phyloP scores from a whole-genome alignment of 495 filamentous ascomycete species.

The Tuber microsphaerosporum region DNA sequence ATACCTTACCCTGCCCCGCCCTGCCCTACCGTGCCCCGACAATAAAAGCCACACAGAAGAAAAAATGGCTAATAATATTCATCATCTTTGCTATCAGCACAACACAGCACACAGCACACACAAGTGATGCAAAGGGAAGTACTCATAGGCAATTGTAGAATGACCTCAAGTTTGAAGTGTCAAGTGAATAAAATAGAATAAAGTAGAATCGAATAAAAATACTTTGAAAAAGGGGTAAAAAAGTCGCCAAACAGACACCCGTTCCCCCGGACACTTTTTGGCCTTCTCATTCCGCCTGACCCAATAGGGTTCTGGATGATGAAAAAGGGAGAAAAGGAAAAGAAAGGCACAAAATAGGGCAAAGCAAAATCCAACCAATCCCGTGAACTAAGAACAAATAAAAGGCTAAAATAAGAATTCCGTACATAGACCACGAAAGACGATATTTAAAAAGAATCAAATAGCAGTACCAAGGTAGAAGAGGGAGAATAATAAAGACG shows the following conservation, averaged over 20 bases:
- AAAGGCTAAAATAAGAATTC: background rate
- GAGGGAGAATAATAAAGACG: slow-evolving; percentile 9
- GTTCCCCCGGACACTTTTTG: background rate
- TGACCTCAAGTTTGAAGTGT: background rate
- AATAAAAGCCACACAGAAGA: background rate
- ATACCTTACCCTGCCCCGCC: background rate
- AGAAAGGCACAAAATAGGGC: background rate
- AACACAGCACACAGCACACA: background rate
- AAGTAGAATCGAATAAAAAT: background rate
- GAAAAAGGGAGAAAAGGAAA: background rate
- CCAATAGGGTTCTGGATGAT: background rate
- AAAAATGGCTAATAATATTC: background rate
- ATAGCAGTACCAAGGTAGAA: background rate
- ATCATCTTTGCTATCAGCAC: background rate
- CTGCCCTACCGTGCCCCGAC: background rate
- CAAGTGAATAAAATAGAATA: background rate
- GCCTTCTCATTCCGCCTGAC: background rate
- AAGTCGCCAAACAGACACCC: background rate
- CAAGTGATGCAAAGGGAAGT: background rate
- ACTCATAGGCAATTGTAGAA: background rate
- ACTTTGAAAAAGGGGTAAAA: background rate
- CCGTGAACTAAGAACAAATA: background rate
- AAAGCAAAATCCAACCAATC: slow-evolving; percentile 1
- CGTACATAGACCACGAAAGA: background rate
- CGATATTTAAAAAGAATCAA: background rate